Evolutionary conservation across 1,284 basidiomycete species (phyloP).

Genomic region (Xerocomus cyaneibrunnescens): DNA sequence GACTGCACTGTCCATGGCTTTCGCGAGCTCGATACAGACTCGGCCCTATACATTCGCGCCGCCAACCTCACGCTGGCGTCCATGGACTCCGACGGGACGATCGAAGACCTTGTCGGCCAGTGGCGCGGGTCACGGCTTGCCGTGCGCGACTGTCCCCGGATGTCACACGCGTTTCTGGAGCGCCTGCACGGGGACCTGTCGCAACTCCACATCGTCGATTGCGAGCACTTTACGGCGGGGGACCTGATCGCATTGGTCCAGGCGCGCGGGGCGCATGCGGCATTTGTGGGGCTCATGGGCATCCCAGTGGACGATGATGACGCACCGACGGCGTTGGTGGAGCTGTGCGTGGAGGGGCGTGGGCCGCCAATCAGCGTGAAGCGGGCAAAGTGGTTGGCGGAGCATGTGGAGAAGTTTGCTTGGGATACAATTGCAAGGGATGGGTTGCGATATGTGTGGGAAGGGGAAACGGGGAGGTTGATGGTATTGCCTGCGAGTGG

Average conservation of each 20-base stretch:
- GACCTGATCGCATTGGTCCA: conserved; percentile 9
- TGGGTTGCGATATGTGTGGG: conserved; percentile 13
- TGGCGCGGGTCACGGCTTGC: conserved; percentile 13
- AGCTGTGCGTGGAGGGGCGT: conserved; percentile 5
- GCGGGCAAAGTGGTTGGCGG: conserved; percentile 9
- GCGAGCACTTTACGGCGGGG: conserved; percentile 5
- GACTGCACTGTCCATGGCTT: conserved; percentile 7
- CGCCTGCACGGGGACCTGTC: neutral
- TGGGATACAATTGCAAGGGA: conserved; percentile 16
- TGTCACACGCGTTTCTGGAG: conserved; percentile 8
- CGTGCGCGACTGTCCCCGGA: conserved; percentile 5
- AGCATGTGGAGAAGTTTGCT: conserved; percentile 9
- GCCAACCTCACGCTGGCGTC: conserved; percentile 6
- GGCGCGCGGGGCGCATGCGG: conserved; percentile 7
- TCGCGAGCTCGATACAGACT: neutral
- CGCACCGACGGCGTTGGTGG: neutral
- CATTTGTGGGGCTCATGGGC: conserved; percentile 1
- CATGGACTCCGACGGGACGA: neutral
- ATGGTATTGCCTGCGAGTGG: neutral
- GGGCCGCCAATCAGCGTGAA: conserved; percentile 11
- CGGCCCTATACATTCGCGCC: neutral
- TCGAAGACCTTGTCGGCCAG: conserved; percentile 11
- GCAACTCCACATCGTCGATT: conserved; percentile 7
- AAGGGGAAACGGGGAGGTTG: neutral
- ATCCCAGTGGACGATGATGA: neutral